Evolutionary conservation across 2,329 filamentous ascomycete genomes (phyloP).

Genomic region (Colletotrichum graminicola): DNA sequence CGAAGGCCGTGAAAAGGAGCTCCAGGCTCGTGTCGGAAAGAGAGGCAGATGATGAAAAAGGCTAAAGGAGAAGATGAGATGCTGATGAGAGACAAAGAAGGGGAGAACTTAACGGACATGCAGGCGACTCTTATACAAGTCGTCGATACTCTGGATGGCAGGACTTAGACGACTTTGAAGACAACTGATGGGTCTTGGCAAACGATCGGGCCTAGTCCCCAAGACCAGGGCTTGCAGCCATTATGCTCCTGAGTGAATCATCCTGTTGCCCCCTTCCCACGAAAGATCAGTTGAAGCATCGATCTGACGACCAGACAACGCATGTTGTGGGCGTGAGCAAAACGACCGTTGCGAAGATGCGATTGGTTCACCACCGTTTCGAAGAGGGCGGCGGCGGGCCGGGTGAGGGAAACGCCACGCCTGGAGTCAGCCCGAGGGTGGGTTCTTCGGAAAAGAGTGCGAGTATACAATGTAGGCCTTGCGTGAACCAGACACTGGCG

Average conservation of each 20-base stretch:
- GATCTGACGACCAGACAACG: constrained; percentile 35
- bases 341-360: constrained; percentile 30
- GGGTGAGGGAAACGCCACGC: constrained; percentile 25
- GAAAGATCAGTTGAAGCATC: constrained; percentile 41
- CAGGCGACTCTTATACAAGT: constrained; percentile 38
- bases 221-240: constrained; percentile 21
- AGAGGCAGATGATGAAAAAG: constrained; percentile 38
- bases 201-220: constrained; percentile 21
- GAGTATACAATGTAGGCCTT: constrained; percentile 3
- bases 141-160: constrained; percentile 39
- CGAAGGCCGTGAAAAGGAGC: constrained; percentile 31
- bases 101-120: constrained; percentile 20
- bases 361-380: constrained; percentile 37
- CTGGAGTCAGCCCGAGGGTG: constrained; percentile 12
- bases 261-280: constrained; percentile 28
- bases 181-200: constrained; percentile 40
- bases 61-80: constrained; percentile 37
- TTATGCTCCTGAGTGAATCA: constrained; percentile 19
- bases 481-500: constrained; percentile 30
- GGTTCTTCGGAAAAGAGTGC: constrained; percentile 31
- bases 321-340: constrained; percentile 12
- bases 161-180: constrained; percentile 28
- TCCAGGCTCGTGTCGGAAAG: constrained; percentile 41
- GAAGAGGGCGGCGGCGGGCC: constrained; percentile 28
- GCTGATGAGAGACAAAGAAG: constrained; percentile 22